Evolutionary conservation across 352 stramenopile genomes (phyloP), one percentile per base, ranked within the genome.

Genomic region (Thraustochytrium striatum): DNA sequence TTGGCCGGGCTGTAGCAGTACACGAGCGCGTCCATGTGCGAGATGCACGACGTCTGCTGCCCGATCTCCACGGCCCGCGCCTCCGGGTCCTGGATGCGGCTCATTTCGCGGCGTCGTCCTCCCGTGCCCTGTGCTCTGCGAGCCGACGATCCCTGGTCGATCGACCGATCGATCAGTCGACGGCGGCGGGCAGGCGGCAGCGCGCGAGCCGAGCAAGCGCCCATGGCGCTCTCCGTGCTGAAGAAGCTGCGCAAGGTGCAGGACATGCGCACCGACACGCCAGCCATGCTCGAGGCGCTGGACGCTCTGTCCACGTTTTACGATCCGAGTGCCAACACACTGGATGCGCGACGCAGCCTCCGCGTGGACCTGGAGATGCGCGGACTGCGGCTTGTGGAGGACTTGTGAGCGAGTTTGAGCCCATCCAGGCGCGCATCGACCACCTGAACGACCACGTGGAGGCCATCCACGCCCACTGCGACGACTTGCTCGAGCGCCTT

Each of bases 231-330:
- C n/a, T n/a, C n/a, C n/a, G n/a, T n/a, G n/a, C n/a, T n/a, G n/a
- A 79, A 84, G 68, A 85, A 86, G 65, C 72, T 87, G 33, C 85
- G 79, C 19, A 87, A 87, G 69, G 82, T 87, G 32, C 79, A 86
- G 52, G 82, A 87, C 19, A 82, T 85, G 65, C 44, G 84, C 30
- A 87, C 84, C 5, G 84, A 87, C 58, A 84, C 81, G 55, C 72
- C 83, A 2, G 79, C 83, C 16, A 83, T 87, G 72, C 70, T 87
- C 8, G 84, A 87, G 50, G 78, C 84, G 13, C 75, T 87, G 5
- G 79, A 87, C 57, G 81, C 84, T 13, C 85, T 87, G 41, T 81
- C 72, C 38, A 72, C 78, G 9, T 83, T 87, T 43, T 87, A 84
- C 52, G 65, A 39, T 61, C 47, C 83, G 3, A 59, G 75, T 35